Base-by-base conservation (phyloP, 768 basidiomycete genomes). In the Mycena pura region DNA sequence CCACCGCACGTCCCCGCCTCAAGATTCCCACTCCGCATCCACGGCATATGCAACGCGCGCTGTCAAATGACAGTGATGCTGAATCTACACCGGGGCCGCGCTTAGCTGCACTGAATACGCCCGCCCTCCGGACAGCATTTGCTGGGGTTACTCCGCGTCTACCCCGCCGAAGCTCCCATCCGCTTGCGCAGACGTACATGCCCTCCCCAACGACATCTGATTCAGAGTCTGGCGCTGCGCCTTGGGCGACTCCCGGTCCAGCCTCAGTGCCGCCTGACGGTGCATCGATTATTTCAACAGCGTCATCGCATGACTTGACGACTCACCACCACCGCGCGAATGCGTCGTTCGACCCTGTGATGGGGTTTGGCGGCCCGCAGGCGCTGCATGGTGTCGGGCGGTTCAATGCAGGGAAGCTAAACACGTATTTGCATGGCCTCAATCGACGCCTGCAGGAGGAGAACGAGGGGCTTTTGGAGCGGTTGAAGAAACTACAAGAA, bases 261-360 rank as follows among this genome's bases (percentile, higher is more conserved):
- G 64, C 70, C 4, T 80, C 58, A 77, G 80, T 14, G 77, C 74
- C 4, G 74, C 73, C 62, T 10, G 89, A 88, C 60, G 80, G 84
- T 38, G 84, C 80, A 0, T 94, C 93, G 1, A 87, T 90, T 72
- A 79, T 92, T 45, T 94, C 93, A 4, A 93, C 90, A 1, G 85
- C 91, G 1, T 94, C 93, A 1, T 95, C 95, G 22, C 91, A 96
- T 64, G 94, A 96, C 71, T 79, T 96, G 39, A 93, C 92, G 2
- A 86, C 88, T 6, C 88, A 92, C 70, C 81, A 83, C 52, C 55
- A 62, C 36, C 85, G 92, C 9, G 90, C 86, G 56, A 96, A 96
- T 69, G 92, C 92, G 13, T 95, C 93, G 8, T 93, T 95, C 62
- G 95, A 95, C 68, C 91, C 91, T 24, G 85, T 87, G 2, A 86